Evolutionary conservation across 495 filamentous ascomycete species (phyloP).

Genomic region (Lentithecium fluviatile): DNA sequence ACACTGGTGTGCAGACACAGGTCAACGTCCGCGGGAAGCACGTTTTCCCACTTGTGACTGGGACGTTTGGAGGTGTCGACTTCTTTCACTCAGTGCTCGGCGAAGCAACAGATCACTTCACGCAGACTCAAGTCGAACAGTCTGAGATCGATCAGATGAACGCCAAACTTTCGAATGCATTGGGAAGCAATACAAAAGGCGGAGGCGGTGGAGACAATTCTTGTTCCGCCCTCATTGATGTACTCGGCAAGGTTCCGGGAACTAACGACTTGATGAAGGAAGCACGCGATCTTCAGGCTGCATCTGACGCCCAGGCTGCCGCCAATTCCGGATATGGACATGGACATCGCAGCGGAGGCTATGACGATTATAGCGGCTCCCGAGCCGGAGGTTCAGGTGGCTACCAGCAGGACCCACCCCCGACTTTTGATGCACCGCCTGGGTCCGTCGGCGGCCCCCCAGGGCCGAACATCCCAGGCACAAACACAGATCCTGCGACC

Average conservation of each 20-base stretch:
- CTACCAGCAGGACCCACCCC: conserved; percentile 16
- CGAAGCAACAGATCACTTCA: conserved; percentile 93
- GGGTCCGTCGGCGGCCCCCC: conserved; percentile 50
- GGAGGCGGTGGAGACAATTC: conserved; percentile 43
- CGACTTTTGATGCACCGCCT: conserved; percentile 51
- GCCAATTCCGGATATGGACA: conserved; percentile 33
- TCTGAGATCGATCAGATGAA: conserved; percentile 91
- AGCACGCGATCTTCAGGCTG: conserved; percentile 72
- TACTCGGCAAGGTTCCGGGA: conserved; percentile 76
- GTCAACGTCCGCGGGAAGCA: conserved; percentile 69
- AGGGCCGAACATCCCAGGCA: conserved; percentile 61
- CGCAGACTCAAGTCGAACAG: conserved; percentile 91
- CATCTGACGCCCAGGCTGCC: conserved; percentile 58
- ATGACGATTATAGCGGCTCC: conserved; percentile 37
- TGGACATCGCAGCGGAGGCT: conserved; percentile 25
- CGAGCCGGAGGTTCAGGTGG: conserved; percentile 21
- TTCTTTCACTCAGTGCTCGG: conserved; percentile 97
- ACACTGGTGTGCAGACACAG: conserved; percentile 72
- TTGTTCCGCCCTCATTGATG: conserved; percentile 62
- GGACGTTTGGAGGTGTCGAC: conserved; percentile 91
- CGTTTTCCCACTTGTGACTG: conserved; percentile 87
- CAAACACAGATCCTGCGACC: conserved; percentile 81
- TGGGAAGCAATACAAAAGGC: conserved; percentile 49
- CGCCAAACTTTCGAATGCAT: conserved; percentile 63
- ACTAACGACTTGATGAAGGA: conserved; percentile 74